Conservation (phyloP, 495 filamentous ascomycete species). For the Aspergillus conjunctus region DNA sequence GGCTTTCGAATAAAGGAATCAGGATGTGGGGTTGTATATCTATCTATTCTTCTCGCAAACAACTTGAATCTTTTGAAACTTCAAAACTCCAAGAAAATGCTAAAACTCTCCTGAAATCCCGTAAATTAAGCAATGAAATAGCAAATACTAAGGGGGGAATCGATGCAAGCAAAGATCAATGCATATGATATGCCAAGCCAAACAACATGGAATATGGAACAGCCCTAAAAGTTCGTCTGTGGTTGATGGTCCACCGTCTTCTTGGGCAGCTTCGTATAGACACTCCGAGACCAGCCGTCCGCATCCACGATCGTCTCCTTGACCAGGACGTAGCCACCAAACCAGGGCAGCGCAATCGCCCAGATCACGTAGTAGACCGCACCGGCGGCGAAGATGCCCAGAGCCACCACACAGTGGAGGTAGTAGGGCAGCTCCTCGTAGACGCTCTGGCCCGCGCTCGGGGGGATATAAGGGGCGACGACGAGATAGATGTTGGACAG, state of each 20-base stretch:
- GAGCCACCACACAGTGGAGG: constrained; percentile 60
- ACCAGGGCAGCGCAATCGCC: constrained; percentile 55
- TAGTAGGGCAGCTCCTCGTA: constrained; percentile 67
- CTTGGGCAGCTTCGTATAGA: constrained; percentile 36
- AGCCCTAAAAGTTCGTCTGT: constrained; percentile 1
- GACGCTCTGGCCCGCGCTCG: constrained; percentile 57
- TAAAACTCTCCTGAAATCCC: too few species aligned
- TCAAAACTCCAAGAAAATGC: too few species aligned
- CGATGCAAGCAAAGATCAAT: too few species aligned
- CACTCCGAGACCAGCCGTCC: constrained; percentile 55
- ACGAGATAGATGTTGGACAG: constrained; percentile 60
- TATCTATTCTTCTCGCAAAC: too few species aligned
- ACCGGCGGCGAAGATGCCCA: constrained; percentile 57
- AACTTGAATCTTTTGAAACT: too few species aligned
- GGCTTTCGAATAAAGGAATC: neutral
- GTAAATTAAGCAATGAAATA: too few species aligned
- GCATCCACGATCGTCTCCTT: constrained; percentile 59
- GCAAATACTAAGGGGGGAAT: too few species aligned
- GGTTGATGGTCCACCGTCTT: constrained; percentile 16
- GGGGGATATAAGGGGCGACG: constrained; percentile 67
- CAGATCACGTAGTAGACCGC: constrained; percentile 60
- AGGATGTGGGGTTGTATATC: neutral
- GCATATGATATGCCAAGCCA: constrained; percentile 4
- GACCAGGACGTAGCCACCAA: constrained; percentile 59
- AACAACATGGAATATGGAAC: neutral